Evolutionary conservation across 2,329 filamentous ascomycete species (phyloP).

Genomic region (Tolypocladium ovalisporum): DNA sequence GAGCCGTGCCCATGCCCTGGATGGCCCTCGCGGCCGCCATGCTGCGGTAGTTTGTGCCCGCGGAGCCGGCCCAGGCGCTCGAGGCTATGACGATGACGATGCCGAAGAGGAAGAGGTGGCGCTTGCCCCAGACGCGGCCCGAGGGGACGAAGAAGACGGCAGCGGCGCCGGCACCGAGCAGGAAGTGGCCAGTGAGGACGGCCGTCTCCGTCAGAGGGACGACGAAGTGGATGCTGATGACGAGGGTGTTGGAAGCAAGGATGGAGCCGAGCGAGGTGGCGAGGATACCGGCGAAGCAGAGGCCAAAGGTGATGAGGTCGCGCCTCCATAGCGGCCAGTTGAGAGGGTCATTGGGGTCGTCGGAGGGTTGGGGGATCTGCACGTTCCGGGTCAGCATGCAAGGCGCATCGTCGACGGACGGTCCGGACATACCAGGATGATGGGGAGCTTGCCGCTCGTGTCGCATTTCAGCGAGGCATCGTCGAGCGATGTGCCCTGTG

Average conservation of each 20-base stretch:
- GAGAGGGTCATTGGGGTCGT: constrained; percentile 83
- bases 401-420: not conserved
- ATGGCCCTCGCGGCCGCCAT: constrained; percentile 70
- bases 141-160: constrained; percentile 81
- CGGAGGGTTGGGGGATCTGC: constrained; percentile 68
- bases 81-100: constrained; percentile 62
- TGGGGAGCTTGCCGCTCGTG: constrained; percentile 50
- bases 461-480: constrained; percentile 58
- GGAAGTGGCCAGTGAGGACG: constrained; percentile 75
- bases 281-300: constrained; percentile 73
- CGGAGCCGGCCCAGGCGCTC: constrained; percentile 68
- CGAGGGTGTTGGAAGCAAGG: constrained; percentile 79
- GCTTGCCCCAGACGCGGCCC: constrained; percentile 84
- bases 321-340: constrained; percentile 79
- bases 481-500: constrained; percentile 28
- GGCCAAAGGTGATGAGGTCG: constrained; percentile 66
- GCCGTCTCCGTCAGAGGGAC: constrained; percentile 65
- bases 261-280: constrained; percentile 77
- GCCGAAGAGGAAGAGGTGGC: constrained; percentile 76
- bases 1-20: constrained; percentile 77
- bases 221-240: constrained; percentile 56
- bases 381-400: not conserved
- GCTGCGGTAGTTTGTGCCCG: constrained; percentile 55
- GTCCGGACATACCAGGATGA: constrained; percentile 55
- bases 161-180: constrained; percentile 71